Percentiles rank a stretch among this genome's conserved stretches.
Conservation (phyloP, 2,329 filamentous ascomycete genomes). For the Bipolaris gigantea region DNA sequence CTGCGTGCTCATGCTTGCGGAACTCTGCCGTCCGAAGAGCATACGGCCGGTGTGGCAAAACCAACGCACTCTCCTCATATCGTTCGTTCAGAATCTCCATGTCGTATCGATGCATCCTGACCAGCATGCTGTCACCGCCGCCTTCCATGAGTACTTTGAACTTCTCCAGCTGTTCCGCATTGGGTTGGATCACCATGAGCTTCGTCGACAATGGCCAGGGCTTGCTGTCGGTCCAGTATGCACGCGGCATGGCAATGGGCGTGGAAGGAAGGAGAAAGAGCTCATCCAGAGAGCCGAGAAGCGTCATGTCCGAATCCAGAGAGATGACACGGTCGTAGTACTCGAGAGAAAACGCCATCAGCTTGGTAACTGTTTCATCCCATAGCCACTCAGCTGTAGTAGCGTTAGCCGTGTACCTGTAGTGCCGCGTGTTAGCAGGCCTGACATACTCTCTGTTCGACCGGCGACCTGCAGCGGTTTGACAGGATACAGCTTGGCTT, state of each 20-base stretch:
- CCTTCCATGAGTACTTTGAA: constrained; percentile 37
- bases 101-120: constrained; percentile 55
- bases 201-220: constrained; percentile 61
- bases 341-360: constrained; percentile 68
- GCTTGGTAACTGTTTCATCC: constrained; percentile 68
- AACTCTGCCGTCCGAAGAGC: constrained; percentile 66
- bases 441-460: constrained; percentile 35
- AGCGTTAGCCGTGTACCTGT: constrained; percentile 19
- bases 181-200: constrained; percentile 65
- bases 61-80: constrained; percentile 60
- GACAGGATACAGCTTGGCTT: constrained; percentile 54
- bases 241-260: constrained; percentile 68
- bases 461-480: constrained; percentile 45
- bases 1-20: constrained; percentile 54
- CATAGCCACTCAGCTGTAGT: constrained; percentile 51
- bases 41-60: constrained; percentile 67
- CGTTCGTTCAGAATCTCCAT: constrained; percentile 70
- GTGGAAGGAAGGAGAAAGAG: constrained; percentile 67
- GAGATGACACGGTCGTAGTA: constrained; percentile 62
- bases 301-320: constrained; percentile 65
- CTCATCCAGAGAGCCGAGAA: constrained; percentile 68
- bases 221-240: constrained; percentile 67
- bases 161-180: constrained; percentile 52
- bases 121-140: constrained; percentile 33
- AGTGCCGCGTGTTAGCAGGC: constrained; percentile 6